These are phyloP conservation scores for Brasenia schreberi DNA, from an alignment of 164 flowering plant genomes.

Conservation along the genomic window DNA sequence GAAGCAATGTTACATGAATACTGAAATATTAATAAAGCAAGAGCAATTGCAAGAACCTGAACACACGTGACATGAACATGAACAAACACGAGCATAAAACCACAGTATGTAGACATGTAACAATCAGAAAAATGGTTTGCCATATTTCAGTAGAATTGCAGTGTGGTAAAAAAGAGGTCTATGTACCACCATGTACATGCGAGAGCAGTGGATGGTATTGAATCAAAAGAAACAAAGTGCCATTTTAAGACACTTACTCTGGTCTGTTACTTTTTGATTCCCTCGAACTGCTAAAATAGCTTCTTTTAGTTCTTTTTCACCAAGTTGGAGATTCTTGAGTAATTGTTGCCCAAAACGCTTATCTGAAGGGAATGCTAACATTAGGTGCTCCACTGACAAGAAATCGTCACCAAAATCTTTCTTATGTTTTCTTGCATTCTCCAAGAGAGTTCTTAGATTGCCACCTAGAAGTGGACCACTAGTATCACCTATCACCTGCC, in stretches of 20 bases:
- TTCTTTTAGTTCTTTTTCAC: slow-evolving; percentile 71
- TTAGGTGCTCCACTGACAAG: slow-evolving; percentile 85
- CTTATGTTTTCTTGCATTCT: slow-evolving; percentile 51
- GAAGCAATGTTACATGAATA: no score
- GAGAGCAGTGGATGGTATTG: no score
- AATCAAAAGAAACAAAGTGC: not conserved
- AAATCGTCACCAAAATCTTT: slow-evolving; percentile 76
- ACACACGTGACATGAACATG: no score
- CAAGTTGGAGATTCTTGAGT: slow-evolving; percentile 50
- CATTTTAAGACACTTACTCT: slow-evolving; percentile 34
- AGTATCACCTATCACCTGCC: slow-evolving; percentile 68
- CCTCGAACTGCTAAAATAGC: slow-evolving; percentile 85
- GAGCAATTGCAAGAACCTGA: no score
- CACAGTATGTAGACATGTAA: no score
- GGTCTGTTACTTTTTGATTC: slow-evolving; percentile 82
- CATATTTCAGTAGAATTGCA: no score
- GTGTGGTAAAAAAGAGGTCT: no score
- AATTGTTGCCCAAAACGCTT: slow-evolving; percentile 80
- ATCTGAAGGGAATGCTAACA: slow-evolving; percentile 65
- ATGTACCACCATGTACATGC: no score
- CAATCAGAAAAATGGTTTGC: no score
- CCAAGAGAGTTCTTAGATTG: slow-evolving; percentile 41
- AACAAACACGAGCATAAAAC: no score
- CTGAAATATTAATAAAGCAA: no score
- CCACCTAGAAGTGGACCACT: slow-evolving; percentile 68